A percentile compares a stretch with the other conserved stretches of the same genome.
phyloP scores from a whole-genome alignment of 108 stramenopile species.

The Aurantiochytrium sp. region DNA sequence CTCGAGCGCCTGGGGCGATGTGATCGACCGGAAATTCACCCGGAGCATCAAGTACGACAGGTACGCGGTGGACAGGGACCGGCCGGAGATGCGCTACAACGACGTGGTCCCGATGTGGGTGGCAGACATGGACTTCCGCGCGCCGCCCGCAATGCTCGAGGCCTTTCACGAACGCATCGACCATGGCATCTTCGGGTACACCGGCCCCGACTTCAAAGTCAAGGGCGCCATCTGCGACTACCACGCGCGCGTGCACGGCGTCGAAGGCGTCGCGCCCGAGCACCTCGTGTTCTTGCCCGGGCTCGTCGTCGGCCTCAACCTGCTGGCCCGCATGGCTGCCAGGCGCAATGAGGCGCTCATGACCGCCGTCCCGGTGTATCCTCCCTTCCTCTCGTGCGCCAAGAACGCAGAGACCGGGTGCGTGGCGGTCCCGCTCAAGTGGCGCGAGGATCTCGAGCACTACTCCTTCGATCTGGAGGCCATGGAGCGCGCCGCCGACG shows the following conservation, averaged over 20 bases:
- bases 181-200: constrained; percentile 49
- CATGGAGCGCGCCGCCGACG: background rate
- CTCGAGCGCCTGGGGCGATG: background rate
- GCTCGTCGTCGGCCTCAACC: background rate
- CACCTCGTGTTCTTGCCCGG: constrained; percentile 1
- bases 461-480: constrained; percentile 20
- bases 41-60: constrained; percentile 29
- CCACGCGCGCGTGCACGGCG: background rate
- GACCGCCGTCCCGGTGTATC: background rate
- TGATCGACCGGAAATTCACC: background rate
- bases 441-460: background rate
- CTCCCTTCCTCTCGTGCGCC: background rate
- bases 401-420: background rate
- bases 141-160: constrained; percentile 23
- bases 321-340: background rate
- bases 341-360: background rate
- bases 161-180: constrained; percentile 40
- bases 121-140: constrained; percentile 48
- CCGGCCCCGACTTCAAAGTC: constrained; percentile 37
- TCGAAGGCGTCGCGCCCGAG: background rate
- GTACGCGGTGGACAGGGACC: background rate
- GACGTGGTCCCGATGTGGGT: constrained; percentile 36
- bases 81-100: background rate
- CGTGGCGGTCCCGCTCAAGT: background rate
- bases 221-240: background rate